These are phyloP conservation scores for Fistulina hepatica DNA, from an alignment of 1,284 basidiomycete genomes.

Conservation along the genomic window DNA sequence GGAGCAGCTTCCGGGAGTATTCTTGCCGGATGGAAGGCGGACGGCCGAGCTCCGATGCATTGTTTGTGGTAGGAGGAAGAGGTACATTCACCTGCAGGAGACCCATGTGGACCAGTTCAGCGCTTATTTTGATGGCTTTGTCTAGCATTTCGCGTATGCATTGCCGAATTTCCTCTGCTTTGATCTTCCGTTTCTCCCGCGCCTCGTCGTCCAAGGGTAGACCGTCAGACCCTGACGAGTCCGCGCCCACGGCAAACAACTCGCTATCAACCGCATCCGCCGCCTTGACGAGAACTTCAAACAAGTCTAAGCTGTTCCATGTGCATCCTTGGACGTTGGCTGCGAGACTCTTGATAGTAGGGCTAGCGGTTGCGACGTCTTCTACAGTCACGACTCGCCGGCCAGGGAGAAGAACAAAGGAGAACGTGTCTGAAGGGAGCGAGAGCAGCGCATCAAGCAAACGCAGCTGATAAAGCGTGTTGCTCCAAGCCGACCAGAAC, in stretches of 20 bases:
- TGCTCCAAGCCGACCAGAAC: constrained; percentile 78
- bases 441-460: constrained; percentile 83
- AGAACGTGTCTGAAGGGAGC: constrained; percentile 83
- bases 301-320: constrained; percentile 91
- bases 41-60: constrained; percentile 1
- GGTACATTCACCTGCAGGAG: constrained; percentile 82
- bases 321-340: constrained; percentile 81
- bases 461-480: constrained; percentile 77
- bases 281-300: constrained; percentile 76
- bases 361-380: constrained; percentile 71
- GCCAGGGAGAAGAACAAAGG: constrained; percentile 77
- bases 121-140: constrained; percentile 85
- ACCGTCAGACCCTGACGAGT: no score
- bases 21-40: constrained; percentile 75
- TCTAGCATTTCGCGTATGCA: constrained; percentile 85
- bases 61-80: constrained; percentile 13
- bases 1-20: constrained; percentile 77
- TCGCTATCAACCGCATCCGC: constrained; percentile 60
- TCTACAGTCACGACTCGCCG: constrained; percentile 77
- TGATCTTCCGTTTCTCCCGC: no score
- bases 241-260: no score
- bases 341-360: constrained; percentile 79
- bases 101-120: constrained; percentile 92
- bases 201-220: no score
- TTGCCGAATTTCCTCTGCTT: constrained; percentile 55